Percentiles rank a stretch among this genome's conserved stretches.
Evolutionary conservation across 2,329 filamentous ascomycete species (phyloP).

Genomic region (Trichoderma sp.): DNA sequence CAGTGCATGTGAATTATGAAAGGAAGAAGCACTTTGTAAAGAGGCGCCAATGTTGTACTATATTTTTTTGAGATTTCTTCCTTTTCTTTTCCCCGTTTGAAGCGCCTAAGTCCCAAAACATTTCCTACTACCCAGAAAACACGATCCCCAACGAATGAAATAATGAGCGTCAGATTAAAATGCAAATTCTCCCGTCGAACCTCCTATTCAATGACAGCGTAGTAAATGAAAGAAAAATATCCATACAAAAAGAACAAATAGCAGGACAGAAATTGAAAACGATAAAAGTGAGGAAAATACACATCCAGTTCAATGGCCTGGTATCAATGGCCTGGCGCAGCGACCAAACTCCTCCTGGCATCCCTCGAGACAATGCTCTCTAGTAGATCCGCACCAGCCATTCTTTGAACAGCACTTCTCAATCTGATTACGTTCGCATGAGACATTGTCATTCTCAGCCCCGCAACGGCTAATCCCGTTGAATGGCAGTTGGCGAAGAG

Average conservation of each 20-base stretch:
- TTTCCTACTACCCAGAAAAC: too few relatives aligned
- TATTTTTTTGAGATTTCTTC: too few relatives aligned
- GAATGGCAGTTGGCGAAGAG: not conserved
- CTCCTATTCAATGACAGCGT: not conserved
- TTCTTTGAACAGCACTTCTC: slow-evolving; percentile 38
- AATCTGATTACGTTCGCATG: slow-evolving; percentile 35
- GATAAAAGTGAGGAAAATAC: not conserved
- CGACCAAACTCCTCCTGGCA: slow-evolving; percentile 44
- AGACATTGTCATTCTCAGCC: slow-evolving; percentile 32
- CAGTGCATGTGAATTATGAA: too few relatives aligned
- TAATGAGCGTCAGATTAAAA: too few relatives aligned
- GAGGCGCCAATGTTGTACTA: too few relatives aligned
- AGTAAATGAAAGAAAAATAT: not conserved
- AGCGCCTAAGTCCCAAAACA: too few relatives aligned
- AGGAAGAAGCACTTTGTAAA: too few relatives aligned
- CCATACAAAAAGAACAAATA: not conserved
- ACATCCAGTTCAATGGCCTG: not conserved
- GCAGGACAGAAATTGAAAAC: not conserved
- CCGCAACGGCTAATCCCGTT: slow-evolving; percentile 39
- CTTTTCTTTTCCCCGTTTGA: too few relatives aligned
- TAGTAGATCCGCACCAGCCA: slow-evolving; percentile 45
- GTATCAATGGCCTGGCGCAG: slow-evolving; percentile 27
- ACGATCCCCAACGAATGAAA: too few relatives aligned
- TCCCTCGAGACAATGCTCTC: slow-evolving; percentile 45
- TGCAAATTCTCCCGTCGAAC: not conserved